phyloP scores from a whole-genome alignment of 1,139 yeast species.

The Scheffersomyces stambukii region DNA sequence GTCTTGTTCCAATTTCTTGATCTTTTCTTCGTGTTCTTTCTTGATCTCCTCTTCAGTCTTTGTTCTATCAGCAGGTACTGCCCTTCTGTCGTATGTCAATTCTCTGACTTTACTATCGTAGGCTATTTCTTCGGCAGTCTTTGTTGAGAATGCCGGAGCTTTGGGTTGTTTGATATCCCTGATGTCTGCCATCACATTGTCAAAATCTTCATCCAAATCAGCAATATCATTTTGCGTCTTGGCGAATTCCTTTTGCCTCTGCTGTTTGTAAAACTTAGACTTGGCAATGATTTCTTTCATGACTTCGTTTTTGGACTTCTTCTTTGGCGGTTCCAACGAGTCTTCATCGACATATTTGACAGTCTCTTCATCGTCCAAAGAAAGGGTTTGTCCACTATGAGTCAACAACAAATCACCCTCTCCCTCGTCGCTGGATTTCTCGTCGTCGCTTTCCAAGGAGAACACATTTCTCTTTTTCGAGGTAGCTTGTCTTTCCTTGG shows the following conservation, averaged over 20 bases:
- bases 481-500: constrained; percentile 74
- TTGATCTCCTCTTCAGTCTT: constrained; percentile 84
- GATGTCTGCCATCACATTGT: constrained; percentile 56
- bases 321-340: constrained; percentile 39
- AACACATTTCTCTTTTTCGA: constrained; percentile 52
- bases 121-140: constrained; percentile 46
- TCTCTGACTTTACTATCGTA: constrained; percentile 80
- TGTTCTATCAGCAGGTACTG: constrained; percentile 94
- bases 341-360: constrained; percentile 35
- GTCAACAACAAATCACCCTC: constrained; percentile 55
- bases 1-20: constrained; percentile 68
- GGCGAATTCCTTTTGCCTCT: constrained; percentile 76
- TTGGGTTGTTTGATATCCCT: constrained; percentile 25
- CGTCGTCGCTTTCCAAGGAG: constrained; percentile 69
- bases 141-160: constrained; percentile 21
- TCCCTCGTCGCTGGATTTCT: constrained; percentile 42
- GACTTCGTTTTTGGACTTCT: constrained; percentile 88
- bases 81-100: constrained; percentile 78
- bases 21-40: constrained; percentile 62
- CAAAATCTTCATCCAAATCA: constrained; percentile 76
- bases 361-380: constrained; percentile 43
- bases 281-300: constrained; percentile 97
- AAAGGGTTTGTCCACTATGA: constrained; percentile 71
- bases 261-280: constrained; percentile 83
- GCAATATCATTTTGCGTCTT: constrained; percentile 67